phyloP scores from a whole-genome alignment of 441 rosid genomes.

The Erodium trifolium region DNA sequence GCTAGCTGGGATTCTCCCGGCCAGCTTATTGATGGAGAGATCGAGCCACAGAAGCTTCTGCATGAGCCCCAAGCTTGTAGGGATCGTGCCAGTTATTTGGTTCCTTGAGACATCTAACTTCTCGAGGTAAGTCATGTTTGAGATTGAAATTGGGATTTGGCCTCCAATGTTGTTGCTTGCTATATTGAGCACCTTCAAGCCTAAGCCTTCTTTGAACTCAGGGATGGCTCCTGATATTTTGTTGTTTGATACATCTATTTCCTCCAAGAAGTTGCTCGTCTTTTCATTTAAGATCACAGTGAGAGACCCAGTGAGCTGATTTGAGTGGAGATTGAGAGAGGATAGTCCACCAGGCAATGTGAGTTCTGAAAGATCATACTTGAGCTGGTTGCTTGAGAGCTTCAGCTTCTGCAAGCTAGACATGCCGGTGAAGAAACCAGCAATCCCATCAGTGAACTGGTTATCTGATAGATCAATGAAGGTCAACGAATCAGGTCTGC shows the following conservation, averaged over 20 bases:
- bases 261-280: conserved; percentile 68
- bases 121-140: conserved; percentile 59
- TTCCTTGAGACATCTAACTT: conserved; percentile 70
- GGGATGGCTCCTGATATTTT: conserved; percentile 62
- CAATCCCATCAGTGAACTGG: conserved; percentile 46
- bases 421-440: conserved; percentile 52
- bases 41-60: conserved; percentile 68
- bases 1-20: conserved; percentile 68
- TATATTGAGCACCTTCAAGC: conserved; percentile 55
- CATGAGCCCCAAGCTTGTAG: conserved; percentile 50
- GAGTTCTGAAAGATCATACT: no score
- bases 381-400: conserved; percentile 64
- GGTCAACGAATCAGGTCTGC: conserved; percentile 50
- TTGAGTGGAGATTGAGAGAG: no score
- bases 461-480: conserved; percentile 69
- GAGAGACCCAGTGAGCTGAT: conserved; percentile 45
- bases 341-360: no score
- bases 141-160: conserved; percentile 64
- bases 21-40: conserved; percentile 54
- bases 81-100: conserved; percentile 64
- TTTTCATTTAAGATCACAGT: conserved; percentile 55
- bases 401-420: conserved; percentile 53
- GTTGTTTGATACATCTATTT: conserved; percentile 56
- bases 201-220: conserved; percentile 52
- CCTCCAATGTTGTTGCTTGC: conserved; percentile 75